Evolutionary conservation across 2,329 filamentous ascomycete genomes (phyloP), one percentile per base, ranked within the genome.

Genomic region (Alternaria tenuissima): DNA sequence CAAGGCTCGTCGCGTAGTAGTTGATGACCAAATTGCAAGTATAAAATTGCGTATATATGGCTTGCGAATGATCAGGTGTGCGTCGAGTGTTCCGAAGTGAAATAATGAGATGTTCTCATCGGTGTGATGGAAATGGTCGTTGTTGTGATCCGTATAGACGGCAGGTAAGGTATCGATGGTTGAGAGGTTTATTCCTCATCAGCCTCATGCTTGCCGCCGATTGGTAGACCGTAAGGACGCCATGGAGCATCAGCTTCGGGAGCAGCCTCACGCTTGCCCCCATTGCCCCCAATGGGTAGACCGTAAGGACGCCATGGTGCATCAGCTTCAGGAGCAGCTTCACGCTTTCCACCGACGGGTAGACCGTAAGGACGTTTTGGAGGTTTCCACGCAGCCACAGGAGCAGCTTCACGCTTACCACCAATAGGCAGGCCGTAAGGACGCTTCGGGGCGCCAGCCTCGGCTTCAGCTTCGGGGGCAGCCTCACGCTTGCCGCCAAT

Each of bases 401-500:
- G 24, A 26, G 24, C 59, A 22, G 76, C 69, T 44, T 73, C 64
- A 26, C 74, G 73, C 47, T 70, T 70, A 42, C 49, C 59, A 5
- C 36, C 36, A 5, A 54, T n/a, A 11, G 57, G 38, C 9, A 53
- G 14, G 2, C 63, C 61, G 6, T 30, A 48, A 1, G 58, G 62
- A 24, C 65, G 52, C 32, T 36, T 20, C n/a, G 32, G 24, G 0
- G 18, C 22, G 22, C 74, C 66, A 18, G 77, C 74, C 11, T 38
- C 34, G 14, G 34, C 34, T 14, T 38, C 34, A n/a, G 34, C 34
- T 8, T 72, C 70, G n/a, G 36, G n/a, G 5, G 70, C 70, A 36
- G 77, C 78, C 8, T 74, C 71, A 44, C 78, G 77, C 64, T 77
- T 78, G 56, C 64, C 62, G 56, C 65, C 62, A 6, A 61, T 57